Conservation (phyloP, 2,329 filamentous ascomycete genomes). For the Hortaea sp. region DNA sequence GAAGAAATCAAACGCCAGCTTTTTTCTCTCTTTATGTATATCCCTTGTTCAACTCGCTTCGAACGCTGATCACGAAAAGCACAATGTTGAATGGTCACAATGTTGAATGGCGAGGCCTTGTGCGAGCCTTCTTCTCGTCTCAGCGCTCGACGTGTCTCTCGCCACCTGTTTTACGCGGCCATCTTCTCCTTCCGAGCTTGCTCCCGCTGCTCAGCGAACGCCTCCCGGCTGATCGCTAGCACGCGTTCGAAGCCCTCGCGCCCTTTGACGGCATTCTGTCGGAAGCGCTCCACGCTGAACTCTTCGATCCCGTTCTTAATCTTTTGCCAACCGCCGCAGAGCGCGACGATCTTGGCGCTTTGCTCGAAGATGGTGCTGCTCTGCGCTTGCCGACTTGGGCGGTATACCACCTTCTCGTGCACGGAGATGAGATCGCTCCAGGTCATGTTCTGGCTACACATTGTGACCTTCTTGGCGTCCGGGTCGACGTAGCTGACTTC, state of each 20-base stretch:
- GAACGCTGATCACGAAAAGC: neutral
- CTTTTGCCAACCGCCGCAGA: constrained; percentile 94
- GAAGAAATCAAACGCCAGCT: neutral
- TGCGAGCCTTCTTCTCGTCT: neutral
- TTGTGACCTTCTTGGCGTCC: constrained; percentile 72
- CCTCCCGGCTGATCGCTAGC: constrained; percentile 81
- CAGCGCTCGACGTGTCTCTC: neutral
- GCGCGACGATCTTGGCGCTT: constrained; percentile 81
- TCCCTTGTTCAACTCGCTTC: neutral
- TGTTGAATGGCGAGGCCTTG: neutral
- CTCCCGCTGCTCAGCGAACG: constrained; percentile 82
- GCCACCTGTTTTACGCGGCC: neutral
- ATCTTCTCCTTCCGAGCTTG: constrained; percentile 23
- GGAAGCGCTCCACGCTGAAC: constrained; percentile 75
- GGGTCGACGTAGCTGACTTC: constrained; percentile 95
- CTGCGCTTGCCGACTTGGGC: constrained; percentile 20
- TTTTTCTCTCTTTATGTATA: neutral
- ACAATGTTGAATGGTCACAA: neutral
- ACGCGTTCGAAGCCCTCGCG: constrained; percentile 93
- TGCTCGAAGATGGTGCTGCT: constrained; percentile 73
- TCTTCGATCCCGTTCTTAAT: constrained; percentile 96
- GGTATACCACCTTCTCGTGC: constrained; percentile 66
- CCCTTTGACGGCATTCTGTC: constrained; percentile 82
- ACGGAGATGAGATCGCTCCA: constrained; percentile 84
- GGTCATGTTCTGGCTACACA: constrained; percentile 93